Evolutionary conservation across 371 early-diverging fungal species (phyloP), one percentile per base, ranked within the genome.

Genomic region (Mortierella sp.): DNA sequence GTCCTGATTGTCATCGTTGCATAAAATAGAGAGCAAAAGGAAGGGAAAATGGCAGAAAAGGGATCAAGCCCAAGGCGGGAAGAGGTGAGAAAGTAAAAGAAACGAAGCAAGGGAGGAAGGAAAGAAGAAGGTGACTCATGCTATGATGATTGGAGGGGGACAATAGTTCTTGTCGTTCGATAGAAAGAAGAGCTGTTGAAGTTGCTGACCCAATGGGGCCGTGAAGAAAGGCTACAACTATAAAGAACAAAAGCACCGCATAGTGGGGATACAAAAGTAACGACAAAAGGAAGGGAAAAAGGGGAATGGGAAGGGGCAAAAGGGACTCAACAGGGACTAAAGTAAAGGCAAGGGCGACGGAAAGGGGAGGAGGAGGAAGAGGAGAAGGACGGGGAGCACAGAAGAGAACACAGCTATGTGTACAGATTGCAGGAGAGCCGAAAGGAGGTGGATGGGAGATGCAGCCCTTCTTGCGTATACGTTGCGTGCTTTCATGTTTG

Each of bases 41-140:
- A 43, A 55, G 11, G 11, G 16, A 57, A 28, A 34, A n/a, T 61
- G 19, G 21, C 43, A 67, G 64, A 37, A 67, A 40, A 67, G 43
- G n/a, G 67, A 67, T 67, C 67, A 67, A 40, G 50, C 40, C 24
- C 67, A 40, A 67, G 67, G 40, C 8, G 4, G 40, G 24, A 67
- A 40, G 34, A 67, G 24, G 43, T 40, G 21, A 67, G 37, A 13
- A 37, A 67, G 16, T 9, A 0, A 21, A 40, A 19, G 67, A 37
- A 67, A 34, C 0, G 28, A 46, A 21, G 24, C 5, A 54, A 64
- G 64, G 31, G 61, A 26, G n/a, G 16, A 46, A 40, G 48, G 24
- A 61, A 37, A 72, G n/a, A 43, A 13, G 48, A 34, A 37, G 67
- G 67, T 67, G 67, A 67, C 67, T 67, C 67, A 67, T 67, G 50